phyloP scores from a whole-genome alignment of 257 asterid genomes.

The Solanum sejunctum region DNA sequence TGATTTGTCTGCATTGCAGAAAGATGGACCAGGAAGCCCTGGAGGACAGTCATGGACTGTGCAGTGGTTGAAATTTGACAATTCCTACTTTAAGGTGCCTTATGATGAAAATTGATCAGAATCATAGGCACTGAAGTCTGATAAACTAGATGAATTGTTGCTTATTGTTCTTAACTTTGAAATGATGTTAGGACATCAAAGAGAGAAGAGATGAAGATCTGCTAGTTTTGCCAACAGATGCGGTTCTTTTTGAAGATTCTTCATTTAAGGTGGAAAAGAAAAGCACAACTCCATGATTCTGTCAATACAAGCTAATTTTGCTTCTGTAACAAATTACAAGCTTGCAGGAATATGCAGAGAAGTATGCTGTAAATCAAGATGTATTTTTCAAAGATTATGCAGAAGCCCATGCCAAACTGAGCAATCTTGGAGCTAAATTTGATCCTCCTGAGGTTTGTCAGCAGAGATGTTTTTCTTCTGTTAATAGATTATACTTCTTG shows the following conservation, averaged over 20 bases:
- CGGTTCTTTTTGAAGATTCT: constrained; percentile 88
- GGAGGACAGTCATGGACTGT: constrained; percentile 99
- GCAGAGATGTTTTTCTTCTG: not conserved
- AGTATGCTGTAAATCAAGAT: constrained; percentile 81
- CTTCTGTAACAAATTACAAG: not conserved
- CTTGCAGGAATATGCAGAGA: constrained; percentile 74
- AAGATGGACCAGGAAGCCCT: constrained; percentile 97
- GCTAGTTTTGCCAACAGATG: constrained; percentile 93
- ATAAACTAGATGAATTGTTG: not conserved
- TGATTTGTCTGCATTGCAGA: constrained; percentile 38
- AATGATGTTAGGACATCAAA: constrained; percentile 60
- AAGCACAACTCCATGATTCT: not conserved
- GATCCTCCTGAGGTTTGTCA: constrained; percentile 79
- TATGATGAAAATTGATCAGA: not conserved
- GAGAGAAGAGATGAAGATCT: constrained; percentile 76
- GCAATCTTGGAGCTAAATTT: constrained; percentile 93
- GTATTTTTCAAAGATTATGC: constrained; percentile 89
- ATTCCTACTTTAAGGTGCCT: constrained; percentile 82
- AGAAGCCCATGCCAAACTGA: constrained; percentile 92
- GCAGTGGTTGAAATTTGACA: constrained; percentile 91
- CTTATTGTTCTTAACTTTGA: constrained; percentile 3
- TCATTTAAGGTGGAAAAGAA: constrained; percentile 67
- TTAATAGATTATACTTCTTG: not conserved
- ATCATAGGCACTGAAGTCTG: not conserved
- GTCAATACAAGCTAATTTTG: not conserved